phyloP scores from a whole-genome alignment of 163 green algal genomes.

The Scenedesmus sp. region DNA sequence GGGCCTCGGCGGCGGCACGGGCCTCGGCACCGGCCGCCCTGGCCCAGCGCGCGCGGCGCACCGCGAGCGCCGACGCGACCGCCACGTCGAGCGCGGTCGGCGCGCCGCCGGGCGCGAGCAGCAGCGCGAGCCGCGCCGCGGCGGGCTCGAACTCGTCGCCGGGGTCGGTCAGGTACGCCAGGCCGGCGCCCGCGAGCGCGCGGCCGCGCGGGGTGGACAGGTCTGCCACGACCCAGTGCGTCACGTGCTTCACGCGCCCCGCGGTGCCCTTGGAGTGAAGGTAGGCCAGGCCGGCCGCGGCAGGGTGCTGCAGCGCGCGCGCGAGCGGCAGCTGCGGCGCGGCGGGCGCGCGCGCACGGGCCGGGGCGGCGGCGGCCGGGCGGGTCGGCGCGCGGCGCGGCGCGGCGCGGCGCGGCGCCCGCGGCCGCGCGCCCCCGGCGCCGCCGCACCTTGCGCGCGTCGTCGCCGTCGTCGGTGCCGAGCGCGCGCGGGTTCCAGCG shows the following conservation, averaged over 20 bases:
- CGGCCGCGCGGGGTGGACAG: constrained; percentile 3
- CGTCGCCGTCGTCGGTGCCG: constrained; percentile 33
- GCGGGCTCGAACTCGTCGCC: constrained; percentile 28
- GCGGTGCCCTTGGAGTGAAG: constrained; percentile 1
- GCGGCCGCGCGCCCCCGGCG: not conserved
- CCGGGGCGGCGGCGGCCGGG: not conserved
- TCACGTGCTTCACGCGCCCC: constrained; percentile 46
- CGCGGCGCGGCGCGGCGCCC: no score
- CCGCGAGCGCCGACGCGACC: not conserved
- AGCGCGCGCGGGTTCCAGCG: constrained; percentile 75
- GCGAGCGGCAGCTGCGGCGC: not conserved
- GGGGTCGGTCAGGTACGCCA: constrained; percentile 4
- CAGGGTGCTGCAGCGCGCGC: not conserved
- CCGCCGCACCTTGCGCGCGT: constrained; percentile 9
- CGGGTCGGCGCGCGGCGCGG: no score
- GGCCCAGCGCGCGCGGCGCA: no score
- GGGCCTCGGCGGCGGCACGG: no score
- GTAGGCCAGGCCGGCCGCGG: not conserved
- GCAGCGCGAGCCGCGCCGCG: constrained; percentile 15
- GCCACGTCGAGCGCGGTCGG: constrained; percentile 20
- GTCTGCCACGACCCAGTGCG: constrained; percentile 50
- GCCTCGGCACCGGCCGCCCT: no score
- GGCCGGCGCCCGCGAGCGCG: not conserved
- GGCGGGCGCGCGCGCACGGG: not conserved
- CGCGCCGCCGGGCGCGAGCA: not conserved